phyloP scores from a whole-genome alignment of 768 basidiomycete genomes.

The Boletus bicolor region DNA sequence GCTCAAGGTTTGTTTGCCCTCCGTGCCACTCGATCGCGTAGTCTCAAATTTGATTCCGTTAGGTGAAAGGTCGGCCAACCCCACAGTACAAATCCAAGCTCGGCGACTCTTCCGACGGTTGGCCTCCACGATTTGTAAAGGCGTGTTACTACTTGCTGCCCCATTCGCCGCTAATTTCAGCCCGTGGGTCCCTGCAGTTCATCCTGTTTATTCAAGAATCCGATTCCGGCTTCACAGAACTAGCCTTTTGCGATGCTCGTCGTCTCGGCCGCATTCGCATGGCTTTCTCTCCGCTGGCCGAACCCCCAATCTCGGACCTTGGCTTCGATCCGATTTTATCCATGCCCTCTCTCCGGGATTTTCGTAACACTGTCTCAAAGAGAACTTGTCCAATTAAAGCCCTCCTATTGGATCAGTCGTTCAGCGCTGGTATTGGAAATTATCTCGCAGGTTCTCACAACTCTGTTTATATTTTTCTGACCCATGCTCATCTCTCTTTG shows the following conservation, averaged over 20 bases:
- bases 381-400: slow-evolving; percentile 69
- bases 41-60: not conserved
- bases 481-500: not conserved
- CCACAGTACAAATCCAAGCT: slow-evolving; percentile 49
- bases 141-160: slow-evolving; percentile 25
- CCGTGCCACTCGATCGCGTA: not conserved
- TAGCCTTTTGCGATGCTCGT: slow-evolving; percentile 73
- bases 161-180: not conserved
- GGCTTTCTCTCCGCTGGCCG: slow-evolving; percentile 49
- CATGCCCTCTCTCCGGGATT: slow-evolving; percentile 58
- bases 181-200: slow-evolving; percentile 40
- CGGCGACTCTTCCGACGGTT: slow-evolving; percentile 40
- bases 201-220: slow-evolving; percentile 54
- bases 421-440: slow-evolving; percentile 79
- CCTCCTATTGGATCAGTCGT: slow-evolving; percentile 74
- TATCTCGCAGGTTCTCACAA: slow-evolving; percentile 64
- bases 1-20: slow-evolving; percentile 48
- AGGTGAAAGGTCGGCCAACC: slow-evolving; percentile 48
- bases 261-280: slow-evolving; percentile 70
- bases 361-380: slow-evolving; percentile 45
- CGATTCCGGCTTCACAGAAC: slow-evolving; percentile 36
- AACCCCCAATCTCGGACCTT: slow-evolving; percentile 67
- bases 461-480: not conserved
- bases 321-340: slow-evolving; percentile 76
- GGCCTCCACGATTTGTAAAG: slow-evolving; percentile 71